Evolutionary conservation across 768 basidiomycete genomes (phyloP), one percentile per base, ranked within the genome.

Genomic region (Termitomyces sp.): DNA sequence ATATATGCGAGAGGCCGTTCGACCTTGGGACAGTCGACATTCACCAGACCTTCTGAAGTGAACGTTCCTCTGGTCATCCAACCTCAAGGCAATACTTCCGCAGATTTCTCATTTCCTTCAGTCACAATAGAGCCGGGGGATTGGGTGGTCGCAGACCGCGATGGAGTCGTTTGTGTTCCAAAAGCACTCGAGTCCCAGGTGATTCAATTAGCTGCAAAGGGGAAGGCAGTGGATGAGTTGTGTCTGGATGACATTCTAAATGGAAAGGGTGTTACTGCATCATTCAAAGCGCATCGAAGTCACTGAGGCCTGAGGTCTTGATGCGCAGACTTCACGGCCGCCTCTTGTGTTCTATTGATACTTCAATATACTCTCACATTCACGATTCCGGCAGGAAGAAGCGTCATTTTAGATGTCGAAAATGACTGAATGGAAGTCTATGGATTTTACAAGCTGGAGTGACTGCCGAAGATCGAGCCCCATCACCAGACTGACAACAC

Each of bases 111-210:
- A 9, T 85, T 89, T 63, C 80, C 84, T 2, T 60, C 81, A 0
- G 77, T 85, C 11, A 77, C 65, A 3, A 78, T 96, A 6, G 67
- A 81, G 18, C 87, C 94, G 2, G 89, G 86, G 2, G 94, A 95
- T 68, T 82, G 86, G 79, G 80, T 96, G 49, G 69, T 94, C n/a
- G 92, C 86, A 26, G 94, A 97, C 69, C 80, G 85, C 56, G 90
- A 97, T 67, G 94, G 95, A 2, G 91, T 95, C 1, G 90, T 98
- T 3, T 90, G 86, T 64, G 81, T 96, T 28, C 87, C 92, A 2
- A 71, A 68, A 35, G 73, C 70, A 3, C 61, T 86, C 47, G 77
- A 83, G 36, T 72, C 71, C 18, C 67, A 80, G 56, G 91, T 92
- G 1, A 62, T 84, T 5, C 76, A 82, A 41, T 54, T 81, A 24